Conservation (phyloP, 2,329 filamentous ascomycete genomes). For the Aureobasidium melanogenum region DNA sequence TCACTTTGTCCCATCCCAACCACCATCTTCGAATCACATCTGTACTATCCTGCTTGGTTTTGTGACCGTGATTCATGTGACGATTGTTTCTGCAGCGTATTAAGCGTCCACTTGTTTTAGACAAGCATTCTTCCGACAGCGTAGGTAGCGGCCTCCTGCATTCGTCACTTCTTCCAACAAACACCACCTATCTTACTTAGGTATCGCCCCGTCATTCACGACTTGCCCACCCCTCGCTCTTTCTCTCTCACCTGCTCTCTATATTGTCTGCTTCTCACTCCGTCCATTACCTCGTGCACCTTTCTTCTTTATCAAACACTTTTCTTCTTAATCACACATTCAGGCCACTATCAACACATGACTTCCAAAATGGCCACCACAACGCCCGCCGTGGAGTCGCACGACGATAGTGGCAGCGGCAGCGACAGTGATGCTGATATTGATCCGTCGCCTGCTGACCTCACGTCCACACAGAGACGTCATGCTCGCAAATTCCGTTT, state of each 20-base stretch:
- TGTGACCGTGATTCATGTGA: not conserved
- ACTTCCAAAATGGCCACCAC: not conserved
- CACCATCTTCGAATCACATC: not conserved
- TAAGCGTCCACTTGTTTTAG: not conserved
- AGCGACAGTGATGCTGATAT: not conserved
- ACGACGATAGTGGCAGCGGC: constrained; percentile 9
- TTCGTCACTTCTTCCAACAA: not conserved
- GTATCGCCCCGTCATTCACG: not conserved
- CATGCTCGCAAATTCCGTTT: constrained; percentile 35
- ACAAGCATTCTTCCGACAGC: not conserved
- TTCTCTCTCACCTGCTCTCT: not conserved
- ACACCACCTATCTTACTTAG: too few species aligned
- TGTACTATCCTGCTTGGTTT: not conserved
- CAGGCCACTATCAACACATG: not conserved
- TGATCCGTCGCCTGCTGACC: not conserved
- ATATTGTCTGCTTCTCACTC: not conserved
- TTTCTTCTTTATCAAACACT: not conserved
- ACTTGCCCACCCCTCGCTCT: not conserved
- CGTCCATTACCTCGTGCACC: not conserved
- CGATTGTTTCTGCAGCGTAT: not conserved
- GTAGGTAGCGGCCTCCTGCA: not conserved
- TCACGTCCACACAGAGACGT: constrained; percentile 25
- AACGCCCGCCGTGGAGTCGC: not conserved
- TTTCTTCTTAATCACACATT: not conserved
- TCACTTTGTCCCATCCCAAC: not conserved